These are phyloP conservation scores for Chlorella sp. DNA, from an alignment of 139 green algal species.

Conservation along the genomic window DNA sequence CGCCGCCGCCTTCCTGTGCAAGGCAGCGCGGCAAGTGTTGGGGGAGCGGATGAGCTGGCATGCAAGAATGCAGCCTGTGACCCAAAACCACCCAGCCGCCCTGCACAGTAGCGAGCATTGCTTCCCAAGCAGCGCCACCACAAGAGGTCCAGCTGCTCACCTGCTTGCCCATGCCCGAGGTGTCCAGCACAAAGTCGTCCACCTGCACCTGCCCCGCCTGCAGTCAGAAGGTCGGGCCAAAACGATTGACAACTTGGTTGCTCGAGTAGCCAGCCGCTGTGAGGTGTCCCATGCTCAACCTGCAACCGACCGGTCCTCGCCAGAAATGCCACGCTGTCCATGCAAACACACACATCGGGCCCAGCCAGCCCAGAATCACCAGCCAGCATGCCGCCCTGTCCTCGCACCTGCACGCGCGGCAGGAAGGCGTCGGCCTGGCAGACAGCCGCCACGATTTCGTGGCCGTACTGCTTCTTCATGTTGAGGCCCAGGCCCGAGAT, in stretches of 20 bases:
- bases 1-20: background rate
- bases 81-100: background rate
- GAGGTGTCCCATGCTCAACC: too few species aligned
- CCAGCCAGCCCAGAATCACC: too few species aligned
- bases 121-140: too few species aligned
- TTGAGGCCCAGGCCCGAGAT: conserved; percentile 29
- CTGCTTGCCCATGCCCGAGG: background rate
- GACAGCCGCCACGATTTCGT: conserved; percentile 32
- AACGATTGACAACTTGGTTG: too few species aligned
- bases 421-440: conserved; percentile 44
- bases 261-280: too few species aligned
- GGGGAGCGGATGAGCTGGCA: background rate
- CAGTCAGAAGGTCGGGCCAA: too few species aligned
- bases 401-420: conserved; percentile 21
- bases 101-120: background rate
- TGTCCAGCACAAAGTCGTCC: conserved; percentile 50
- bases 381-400: background rate
- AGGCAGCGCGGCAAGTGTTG: background rate
- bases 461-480: conserved; percentile 42
- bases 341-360: background rate
- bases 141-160: background rate
- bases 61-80: background rate
- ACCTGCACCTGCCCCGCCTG: background rate
- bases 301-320: too few species aligned
- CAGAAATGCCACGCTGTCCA: background rate